phyloP scores from a whole-genome alignment of 306 rosid genomes.

The Abrus precatorius region DNA sequence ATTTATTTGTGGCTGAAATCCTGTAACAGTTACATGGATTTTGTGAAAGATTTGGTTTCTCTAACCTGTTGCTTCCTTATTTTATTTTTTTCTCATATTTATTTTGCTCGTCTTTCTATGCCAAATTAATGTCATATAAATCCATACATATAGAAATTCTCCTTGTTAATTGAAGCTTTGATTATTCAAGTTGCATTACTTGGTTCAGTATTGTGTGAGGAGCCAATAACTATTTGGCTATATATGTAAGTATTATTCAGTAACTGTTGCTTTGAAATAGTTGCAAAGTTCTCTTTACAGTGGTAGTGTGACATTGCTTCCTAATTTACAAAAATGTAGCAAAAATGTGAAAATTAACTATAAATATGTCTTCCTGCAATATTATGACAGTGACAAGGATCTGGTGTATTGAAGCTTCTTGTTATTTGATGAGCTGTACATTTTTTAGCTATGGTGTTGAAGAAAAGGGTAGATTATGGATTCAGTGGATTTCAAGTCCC shows the following conservation, averaged over 20 bases:
- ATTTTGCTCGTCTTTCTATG: background rate
- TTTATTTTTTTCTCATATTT: conserved; percentile 27
- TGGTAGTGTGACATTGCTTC: conserved; percentile 29
- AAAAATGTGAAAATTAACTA: conserved; percentile 45
- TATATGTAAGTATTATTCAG: background rate
- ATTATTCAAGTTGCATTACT: conserved; percentile 35
- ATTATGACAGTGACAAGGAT: conserved; percentile 64
- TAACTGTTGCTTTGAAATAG: background rate
- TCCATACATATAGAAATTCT: background rate
- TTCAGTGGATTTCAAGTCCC: conserved; percentile 75
- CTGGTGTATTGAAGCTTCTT: conserved; percentile 55
- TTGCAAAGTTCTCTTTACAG: conserved; percentile 23
- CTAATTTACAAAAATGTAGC: background rate
- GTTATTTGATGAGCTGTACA: conserved; percentile 66
- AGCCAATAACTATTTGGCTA: conserved; percentile 3
- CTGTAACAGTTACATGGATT: conserved; percentile 13
- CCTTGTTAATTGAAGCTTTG: conserved; percentile 22
- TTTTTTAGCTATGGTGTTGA: conserved; percentile 81
- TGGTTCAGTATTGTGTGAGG: background rate
- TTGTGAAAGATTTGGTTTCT: conserved; percentile 32
- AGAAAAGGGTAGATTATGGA: conserved; percentile 77
- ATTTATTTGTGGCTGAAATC: conserved; percentile 27
- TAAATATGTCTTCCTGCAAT: conserved; percentile 41
- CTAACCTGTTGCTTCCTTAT: conserved; percentile 13
- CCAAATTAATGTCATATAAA: conserved; percentile 3